Percentiles rank a stretch among this genome's conserved stretches.
These are phyloP conservation scores for Colletotrichum aenigma DNA, from an alignment of 2,329 filamentous ascomycete species.

Conservation along the genomic window DNA sequence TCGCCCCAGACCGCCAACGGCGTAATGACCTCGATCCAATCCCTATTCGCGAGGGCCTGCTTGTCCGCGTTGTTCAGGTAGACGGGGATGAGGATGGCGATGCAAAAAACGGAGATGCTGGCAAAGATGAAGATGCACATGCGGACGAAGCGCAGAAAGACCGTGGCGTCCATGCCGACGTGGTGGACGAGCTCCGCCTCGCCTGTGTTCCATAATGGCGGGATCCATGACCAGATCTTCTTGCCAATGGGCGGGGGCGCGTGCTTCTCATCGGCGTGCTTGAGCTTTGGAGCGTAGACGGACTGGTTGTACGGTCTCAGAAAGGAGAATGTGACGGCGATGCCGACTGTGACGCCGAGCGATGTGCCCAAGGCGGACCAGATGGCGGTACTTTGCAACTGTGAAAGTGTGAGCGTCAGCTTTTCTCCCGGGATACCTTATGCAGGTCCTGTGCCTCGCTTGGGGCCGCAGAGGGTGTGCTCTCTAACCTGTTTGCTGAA, in stretches of 20 bases:
- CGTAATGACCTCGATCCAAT: conserved; percentile 65
- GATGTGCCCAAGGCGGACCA: conserved; percentile 83
- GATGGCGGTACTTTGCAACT: conserved; percentile 65
- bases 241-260: conserved; percentile 85
- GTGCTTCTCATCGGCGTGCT: conserved; percentile 90
- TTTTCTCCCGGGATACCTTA: neutral
- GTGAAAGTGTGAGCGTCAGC: neutral
- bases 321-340: conserved; percentile 84
- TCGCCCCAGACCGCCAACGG: conserved; percentile 57
- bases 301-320: conserved; percentile 89
- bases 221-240: conserved; percentile 86
- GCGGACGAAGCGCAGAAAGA: conserved; percentile 86
- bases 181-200: conserved; percentile 81
- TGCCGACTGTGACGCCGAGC: conserved; percentile 72
- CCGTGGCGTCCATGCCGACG: conserved; percentile 86
- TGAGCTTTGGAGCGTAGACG: conserved; percentile 93
- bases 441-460: neutral
- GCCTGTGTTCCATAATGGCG: conserved; percentile 76
- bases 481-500: conserved; percentile 50
- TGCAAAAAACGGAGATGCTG: conserved; percentile 72
- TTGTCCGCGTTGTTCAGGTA: conserved; percentile 63
- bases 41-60: conserved; percentile 27
- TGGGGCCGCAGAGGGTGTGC: neutral
- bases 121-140: conserved; percentile 95
- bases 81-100: conserved; percentile 80